Evolutionary conservation across 2,329 filamentous ascomycete genomes (phyloP), one percentile per base, ranked within the genome.

Genomic region (Microthyrium microscopicum): DNA sequence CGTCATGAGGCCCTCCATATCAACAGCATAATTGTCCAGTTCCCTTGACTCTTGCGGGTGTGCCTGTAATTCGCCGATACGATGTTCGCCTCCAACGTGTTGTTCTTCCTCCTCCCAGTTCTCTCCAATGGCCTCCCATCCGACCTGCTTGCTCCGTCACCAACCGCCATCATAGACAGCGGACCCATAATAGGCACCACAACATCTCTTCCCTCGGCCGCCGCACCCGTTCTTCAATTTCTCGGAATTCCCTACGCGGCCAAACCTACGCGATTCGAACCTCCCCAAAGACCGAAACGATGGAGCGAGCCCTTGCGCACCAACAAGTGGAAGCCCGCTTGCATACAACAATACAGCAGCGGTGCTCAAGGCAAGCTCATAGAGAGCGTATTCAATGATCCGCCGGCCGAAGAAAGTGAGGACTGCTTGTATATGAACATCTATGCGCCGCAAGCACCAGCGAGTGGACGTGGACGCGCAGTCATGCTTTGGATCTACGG

Each of bases 361-460:
- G 9, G 22, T 9, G 22, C 22, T 13, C 22, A 25, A 25, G 9
- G 22, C 22, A 13, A 25, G 22, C 4, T 37, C 13, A 25, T 26
- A 4, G 18, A 13, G 13, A 19, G 15, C n/a, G 4, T 33, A 4
- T 37, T 37, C 26, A 37, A 37, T 20, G 20, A 25, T 13, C 22
- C 22, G 22, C 9, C 22, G 22, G 9, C 22, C 9, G 9, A 9
- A 13, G 22, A 25, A 13, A 25, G 27, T 8, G 72, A 76, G 43
- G 65, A 74, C 43, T 77, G 72, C 40, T 55, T 77, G 4, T 70
- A 67, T 28, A 51, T 76, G 39, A 76, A 74, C 42, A 58, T 77
- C 5, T 54, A 77, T 17, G 60, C 70, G 3, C 68, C 69, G 11
- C 9, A 9, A 13, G 12, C 17, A 7, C 5, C 20, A 8, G 13